A percentile compares a stretch with the other conserved stretches of the same genome.
Conservation (phyloP, 2,329 filamentous ascomycete genomes). For the Aspergillus carbonarius region DNA sequence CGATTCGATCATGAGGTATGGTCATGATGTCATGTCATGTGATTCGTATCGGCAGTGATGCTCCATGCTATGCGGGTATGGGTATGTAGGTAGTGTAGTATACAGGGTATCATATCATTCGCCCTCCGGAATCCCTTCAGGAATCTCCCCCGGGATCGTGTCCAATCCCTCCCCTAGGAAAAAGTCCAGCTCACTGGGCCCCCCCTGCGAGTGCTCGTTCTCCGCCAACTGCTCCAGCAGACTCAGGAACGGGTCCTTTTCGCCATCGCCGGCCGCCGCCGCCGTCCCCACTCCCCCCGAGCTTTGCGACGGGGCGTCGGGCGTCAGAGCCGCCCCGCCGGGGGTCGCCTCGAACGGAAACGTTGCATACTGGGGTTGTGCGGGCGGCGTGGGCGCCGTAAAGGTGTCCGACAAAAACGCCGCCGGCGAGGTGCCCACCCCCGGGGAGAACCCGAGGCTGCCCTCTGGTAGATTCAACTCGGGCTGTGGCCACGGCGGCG, state of each 20-base stretch:
- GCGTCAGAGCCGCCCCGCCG: conserved; percentile 27
- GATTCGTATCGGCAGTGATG: neutral
- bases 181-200: conserved; percentile 75
- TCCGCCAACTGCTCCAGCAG: conserved; percentile 79
- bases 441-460: conserved; percentile 41
- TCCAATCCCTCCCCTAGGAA: conserved; percentile 55
- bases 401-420: conserved; percentile 33
- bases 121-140: neutral
- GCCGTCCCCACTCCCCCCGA: conserved; percentile 29
- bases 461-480: conserved; percentile 9
- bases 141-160: neutral
- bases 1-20: too few relatives aligned
- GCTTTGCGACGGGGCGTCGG: conserved; percentile 47
- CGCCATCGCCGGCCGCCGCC: conserved; percentile 50
- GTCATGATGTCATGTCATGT: conserved; percentile 9
- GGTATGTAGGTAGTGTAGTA: neutral
- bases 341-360: conserved; percentile 37
- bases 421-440: conserved; percentile 32
- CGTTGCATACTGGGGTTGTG: conserved; percentile 38
- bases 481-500: conserved; percentile 21
- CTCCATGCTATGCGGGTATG: neutral
- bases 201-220: conserved; percentile 67
- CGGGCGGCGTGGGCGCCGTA: conserved; percentile 29
- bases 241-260: conserved; percentile 79
- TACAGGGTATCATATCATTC: conserved; percentile 3